These are phyloP conservation scores for Melampsora americana DNA, from an alignment of 1,284 basidiomycete species.

Conservation along the genomic window DNA sequence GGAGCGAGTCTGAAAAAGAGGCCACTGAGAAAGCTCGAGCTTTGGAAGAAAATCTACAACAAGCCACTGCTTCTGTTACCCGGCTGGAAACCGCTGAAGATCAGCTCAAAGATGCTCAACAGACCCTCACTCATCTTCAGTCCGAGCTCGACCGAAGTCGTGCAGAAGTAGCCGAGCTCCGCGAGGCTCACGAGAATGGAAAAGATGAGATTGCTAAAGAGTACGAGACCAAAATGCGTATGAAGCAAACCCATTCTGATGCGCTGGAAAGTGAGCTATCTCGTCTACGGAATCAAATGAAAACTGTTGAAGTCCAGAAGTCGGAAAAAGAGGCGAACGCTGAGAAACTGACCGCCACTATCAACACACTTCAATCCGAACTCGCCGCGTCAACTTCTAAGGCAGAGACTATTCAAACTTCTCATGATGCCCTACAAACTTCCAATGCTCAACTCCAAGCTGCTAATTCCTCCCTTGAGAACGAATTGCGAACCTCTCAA, in stretches of 20 bases:
- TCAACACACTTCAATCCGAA: conserved; percentile 11
- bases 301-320: conserved; percentile 26
- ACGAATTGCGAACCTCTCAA: conserved; percentile 14
- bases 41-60: conserved; percentile 20
- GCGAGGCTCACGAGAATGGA: conserved; percentile 20
- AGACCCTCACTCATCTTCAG: neutral
- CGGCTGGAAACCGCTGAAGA: conserved; percentile 22
- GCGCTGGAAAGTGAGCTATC: conserved; percentile 40
- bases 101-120: conserved; percentile 2
- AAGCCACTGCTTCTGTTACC: neutral
- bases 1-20: conserved; percentile 14
- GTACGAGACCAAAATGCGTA: conserved; percentile 35
- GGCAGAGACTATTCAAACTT: conserved; percentile 2
- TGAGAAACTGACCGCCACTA: conserved; percentile 8
- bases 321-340: conserved; percentile 8
- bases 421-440: conserved; percentile 24
- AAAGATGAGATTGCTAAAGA: conserved; percentile 41
- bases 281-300: conserved; percentile 17
- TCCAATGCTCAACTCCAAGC: conserved; percentile 22
- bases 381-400: conserved; percentile 1
- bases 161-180: conserved; percentile 20
- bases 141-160: conserved; percentile 15
- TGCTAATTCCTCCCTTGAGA: conserved; percentile 7
- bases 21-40: neutral
- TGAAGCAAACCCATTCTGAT: conserved; percentile 42